Base-by-base conservation (phyloP, 371 early-diverging fungal genomes). In the Synchytrium microbalum region DNA sequence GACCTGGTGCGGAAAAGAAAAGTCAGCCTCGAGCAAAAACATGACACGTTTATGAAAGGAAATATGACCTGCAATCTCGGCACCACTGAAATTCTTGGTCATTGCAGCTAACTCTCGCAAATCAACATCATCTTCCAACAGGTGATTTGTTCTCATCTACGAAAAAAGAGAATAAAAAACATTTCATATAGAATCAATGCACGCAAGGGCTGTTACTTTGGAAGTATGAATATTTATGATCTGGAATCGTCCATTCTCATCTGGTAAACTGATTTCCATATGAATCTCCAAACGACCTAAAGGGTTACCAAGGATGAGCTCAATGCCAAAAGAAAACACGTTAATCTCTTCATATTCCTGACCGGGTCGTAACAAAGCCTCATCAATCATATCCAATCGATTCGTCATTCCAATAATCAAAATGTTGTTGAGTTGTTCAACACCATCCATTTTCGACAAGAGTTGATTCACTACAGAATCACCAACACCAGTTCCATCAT, bases 71-170 rank as follows among this genome's bases (percentile, higher is more conserved):
- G 93, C 86, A 64, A 99, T 96, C 75, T 99, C 99, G 46, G 99
- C 99, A 74, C 99, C 99, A 66, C 93, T 96, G 75, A 92, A 99
- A 83, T 99, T 99, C 79, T 94, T 96, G n/a, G 99, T 93, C 64
- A 94, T 68, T 0, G 80, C 79, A 0, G 99, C 95, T 60, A 99
- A 76, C 74, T 97, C 94, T 0, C 75, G 71, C 26, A 99, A 66
- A 65, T 92, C 86, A 19, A 99, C 99, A 76, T 94, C 92, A 0
- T 67, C n/a, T 33, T 84, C 94, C 56, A 99, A 69, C 32, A 96
- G 84, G 61, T 91, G 79, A 75, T 93, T 92, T 33, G 87, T 78
- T 32, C 83, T 79, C 91, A 98, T 97, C 85, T 91, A 56, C 46
- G 46, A 38, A 38, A 10, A 38, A 5, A n/a, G n/a, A n/a, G n/a